These are phyloP conservation scores for Sanghuangporus baumii DNA, from an alignment of 1,284 basidiomycete species.

Conservation along the genomic window DNA sequence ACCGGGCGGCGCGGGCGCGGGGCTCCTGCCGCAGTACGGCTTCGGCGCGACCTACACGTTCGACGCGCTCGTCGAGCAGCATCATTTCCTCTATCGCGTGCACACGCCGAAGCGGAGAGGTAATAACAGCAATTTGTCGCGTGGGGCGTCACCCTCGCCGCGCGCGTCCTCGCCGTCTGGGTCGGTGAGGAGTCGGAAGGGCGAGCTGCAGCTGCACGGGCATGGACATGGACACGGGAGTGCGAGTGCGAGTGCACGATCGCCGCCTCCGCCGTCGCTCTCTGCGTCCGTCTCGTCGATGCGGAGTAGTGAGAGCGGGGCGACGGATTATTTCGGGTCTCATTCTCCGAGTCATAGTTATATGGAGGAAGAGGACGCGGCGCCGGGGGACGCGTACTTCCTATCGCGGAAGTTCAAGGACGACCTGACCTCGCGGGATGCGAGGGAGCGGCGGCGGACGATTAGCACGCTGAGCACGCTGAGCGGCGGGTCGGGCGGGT, in stretches of 20 bases:
- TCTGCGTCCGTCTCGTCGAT: conserved; percentile 12
- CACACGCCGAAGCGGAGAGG: conserved; percentile 56
- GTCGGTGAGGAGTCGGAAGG: conserved; percentile 23
- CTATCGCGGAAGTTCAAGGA: conserved; percentile 15
- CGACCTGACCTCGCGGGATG: conserved; percentile 13
- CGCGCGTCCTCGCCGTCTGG: conserved; percentile 40
- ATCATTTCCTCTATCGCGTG: conserved; percentile 71
- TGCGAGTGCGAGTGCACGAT: too few relatives aligned
- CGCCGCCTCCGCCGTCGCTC: conserved; percentile 2
- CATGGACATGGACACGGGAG: too few relatives aligned
- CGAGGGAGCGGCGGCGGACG: conserved; percentile 10
- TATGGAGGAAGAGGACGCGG: conserved; percentile 9
- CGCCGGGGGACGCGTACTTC: conserved; percentile 14
- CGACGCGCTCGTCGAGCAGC: conserved; percentile 50
- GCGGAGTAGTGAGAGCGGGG: conserved; percentile 1
- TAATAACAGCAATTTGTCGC: conserved; percentile 33
- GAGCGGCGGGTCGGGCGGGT: conserved; percentile 6
- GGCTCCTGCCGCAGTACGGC: conserved; percentile 60
- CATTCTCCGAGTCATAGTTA: not conserved
- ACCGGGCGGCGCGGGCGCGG: not conserved
- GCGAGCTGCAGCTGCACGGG: not conserved
- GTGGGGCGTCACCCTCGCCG: conserved; percentile 52
- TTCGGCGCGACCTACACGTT: conserved; percentile 60
- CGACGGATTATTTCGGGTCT: conserved; percentile 5
- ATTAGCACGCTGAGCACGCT: conserved; percentile 16